phyloP scores from a whole-genome alignment of 2,329 filamentous ascomycete genomes.

The Aureobasidium sp. region DNA sequence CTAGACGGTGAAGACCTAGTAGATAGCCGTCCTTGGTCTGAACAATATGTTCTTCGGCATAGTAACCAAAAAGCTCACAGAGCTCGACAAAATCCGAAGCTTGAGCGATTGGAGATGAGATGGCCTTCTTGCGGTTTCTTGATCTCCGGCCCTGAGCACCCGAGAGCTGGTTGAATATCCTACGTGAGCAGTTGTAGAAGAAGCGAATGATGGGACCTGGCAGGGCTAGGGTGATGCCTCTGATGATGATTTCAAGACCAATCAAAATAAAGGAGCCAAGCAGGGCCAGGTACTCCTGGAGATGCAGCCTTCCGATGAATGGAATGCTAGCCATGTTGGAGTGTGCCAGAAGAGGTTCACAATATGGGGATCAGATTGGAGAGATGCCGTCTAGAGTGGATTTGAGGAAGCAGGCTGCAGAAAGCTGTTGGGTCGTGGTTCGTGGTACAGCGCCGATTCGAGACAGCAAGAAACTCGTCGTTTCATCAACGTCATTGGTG shows the following conservation, averaged over 20 bases:
- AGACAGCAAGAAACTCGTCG: not conserved
- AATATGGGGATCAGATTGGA: not conserved
- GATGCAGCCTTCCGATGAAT: constrained; percentile 53
- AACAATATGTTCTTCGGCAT: constrained; percentile 91
- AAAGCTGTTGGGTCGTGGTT: not conserved
- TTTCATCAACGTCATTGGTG: constrained; percentile 7
- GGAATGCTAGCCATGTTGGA: constrained; percentile 50
- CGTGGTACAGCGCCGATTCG: not conserved
- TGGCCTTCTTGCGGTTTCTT: constrained; percentile 56
- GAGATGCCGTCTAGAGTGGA: not conserved
- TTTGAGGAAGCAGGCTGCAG: not conserved
- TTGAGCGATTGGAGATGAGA: constrained; percentile 60
- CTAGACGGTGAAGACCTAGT: constrained; percentile 79
- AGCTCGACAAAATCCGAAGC: constrained; percentile 89
- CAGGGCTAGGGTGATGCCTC: constrained; percentile 79
- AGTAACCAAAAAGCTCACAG: constrained; percentile 86
- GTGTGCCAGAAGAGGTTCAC: not conserved
- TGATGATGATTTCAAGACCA: constrained; percentile 71
- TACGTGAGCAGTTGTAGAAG: constrained; percentile 74
- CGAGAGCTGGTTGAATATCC: constrained; percentile 72
- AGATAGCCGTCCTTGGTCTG: constrained; percentile 93
- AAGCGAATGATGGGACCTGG: constrained; percentile 75
- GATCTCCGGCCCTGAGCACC: constrained; percentile 62
- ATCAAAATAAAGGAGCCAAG: constrained; percentile 78
- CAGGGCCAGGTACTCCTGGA: constrained; percentile 79